Percentiles rank a stretch among this genome's conserved stretches.
These are phyloP conservation scores for Fusarium pseudocircinatum DNA, from an alignment of 2,329 filamentous ascomycete species.

Conservation along the genomic window DNA sequence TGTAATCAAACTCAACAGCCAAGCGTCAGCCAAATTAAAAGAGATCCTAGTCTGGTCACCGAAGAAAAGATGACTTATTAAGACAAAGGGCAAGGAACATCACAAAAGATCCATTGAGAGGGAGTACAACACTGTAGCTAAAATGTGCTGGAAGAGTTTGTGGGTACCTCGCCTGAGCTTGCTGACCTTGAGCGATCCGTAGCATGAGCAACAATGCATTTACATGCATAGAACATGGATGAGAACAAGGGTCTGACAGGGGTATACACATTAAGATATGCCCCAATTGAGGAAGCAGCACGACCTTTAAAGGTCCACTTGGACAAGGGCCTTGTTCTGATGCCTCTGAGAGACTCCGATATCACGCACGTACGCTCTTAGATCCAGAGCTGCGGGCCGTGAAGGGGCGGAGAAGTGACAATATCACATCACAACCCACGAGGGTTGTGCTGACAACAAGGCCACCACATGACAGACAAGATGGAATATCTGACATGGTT, in stretches of 20 bases:
- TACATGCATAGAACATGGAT: constrained; percentile 35
- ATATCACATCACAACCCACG: constrained; percentile 22
- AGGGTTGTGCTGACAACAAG: constrained; percentile 23
- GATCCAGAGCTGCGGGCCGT: constrained; percentile 12
- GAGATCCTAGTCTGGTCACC: constrained; percentile 2
- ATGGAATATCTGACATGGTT: constrained; percentile 27
- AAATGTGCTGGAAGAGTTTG: constrained; percentile 32
- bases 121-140: constrained; percentile 32
- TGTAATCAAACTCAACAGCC: constrained; percentile 25
- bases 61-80: constrained; percentile 7
- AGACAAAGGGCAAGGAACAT: constrained; percentile 23
- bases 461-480: constrained; percentile 4
- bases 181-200: constrained; percentile 17
- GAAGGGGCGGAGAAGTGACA: constrained; percentile 32
- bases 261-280: constrained; percentile 26
- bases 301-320: constrained; percentile 26
- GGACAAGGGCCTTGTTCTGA: constrained; percentile 21
- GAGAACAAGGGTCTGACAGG: constrained; percentile 23
- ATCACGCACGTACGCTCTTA: constrained; percentile 6
- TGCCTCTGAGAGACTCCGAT: constrained; percentile 14
- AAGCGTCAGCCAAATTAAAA: constrained; percentile 20
- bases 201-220: constrained; percentile 39
- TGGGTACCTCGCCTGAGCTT: constrained; percentile 33
- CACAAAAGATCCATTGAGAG: constrained; percentile 26
- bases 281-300: constrained; percentile 37